Conservation (phyloP, 2,329 filamentous ascomycete species). For the Helminthosporium solani region DNA sequence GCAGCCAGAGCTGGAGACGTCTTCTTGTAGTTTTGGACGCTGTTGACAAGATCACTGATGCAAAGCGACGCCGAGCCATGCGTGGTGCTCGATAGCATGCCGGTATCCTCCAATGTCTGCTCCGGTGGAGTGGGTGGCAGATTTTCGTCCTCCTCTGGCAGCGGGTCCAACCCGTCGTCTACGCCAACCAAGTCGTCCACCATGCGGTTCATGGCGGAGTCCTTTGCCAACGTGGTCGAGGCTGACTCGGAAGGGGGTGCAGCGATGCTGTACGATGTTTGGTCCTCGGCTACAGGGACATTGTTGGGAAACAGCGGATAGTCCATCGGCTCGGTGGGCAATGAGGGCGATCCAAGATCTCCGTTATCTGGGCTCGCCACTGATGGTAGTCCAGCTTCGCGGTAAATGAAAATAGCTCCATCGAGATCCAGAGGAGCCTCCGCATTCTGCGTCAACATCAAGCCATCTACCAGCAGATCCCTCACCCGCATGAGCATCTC, state of each 20-base stretch:
- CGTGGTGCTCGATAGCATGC: conserved; percentile 33
- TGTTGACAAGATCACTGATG: conserved; percentile 42
- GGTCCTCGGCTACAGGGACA: conserved; percentile 34
- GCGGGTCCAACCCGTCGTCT: conserved; percentile 43
- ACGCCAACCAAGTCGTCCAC: conserved; percentile 57
- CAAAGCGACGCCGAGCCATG: conserved; percentile 30
- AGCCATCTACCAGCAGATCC: conserved; percentile 62
- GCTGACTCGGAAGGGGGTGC: conserved; percentile 50
- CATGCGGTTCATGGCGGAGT: conserved; percentile 58
- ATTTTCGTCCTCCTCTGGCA: conserved; percentile 46
- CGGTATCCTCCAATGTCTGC: conserved; percentile 47
- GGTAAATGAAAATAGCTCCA: conserved; percentile 54
- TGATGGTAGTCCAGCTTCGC: conserved; percentile 54
- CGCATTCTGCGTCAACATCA: conserved; percentile 56
- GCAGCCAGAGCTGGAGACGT: conserved; percentile 24
- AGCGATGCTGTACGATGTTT: conserved; percentile 36
- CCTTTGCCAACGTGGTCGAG: conserved; percentile 45
- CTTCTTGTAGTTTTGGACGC: conserved; percentile 38
- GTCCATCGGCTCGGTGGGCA: conserved; percentile 42
- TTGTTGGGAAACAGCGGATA: conserved; percentile 33
- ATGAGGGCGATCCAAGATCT: conserved; percentile 44
- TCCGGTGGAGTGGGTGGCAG: conserved; percentile 50
- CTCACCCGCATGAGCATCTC: conserved; percentile 68
- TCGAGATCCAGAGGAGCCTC: conserved; percentile 52
- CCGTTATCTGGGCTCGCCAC: conserved; percentile 48